Percentiles rank a stretch among this genome's conserved stretches.
Conservation (phyloP, 805 yeast species). For the Deakozyma indianensis region DNA sequence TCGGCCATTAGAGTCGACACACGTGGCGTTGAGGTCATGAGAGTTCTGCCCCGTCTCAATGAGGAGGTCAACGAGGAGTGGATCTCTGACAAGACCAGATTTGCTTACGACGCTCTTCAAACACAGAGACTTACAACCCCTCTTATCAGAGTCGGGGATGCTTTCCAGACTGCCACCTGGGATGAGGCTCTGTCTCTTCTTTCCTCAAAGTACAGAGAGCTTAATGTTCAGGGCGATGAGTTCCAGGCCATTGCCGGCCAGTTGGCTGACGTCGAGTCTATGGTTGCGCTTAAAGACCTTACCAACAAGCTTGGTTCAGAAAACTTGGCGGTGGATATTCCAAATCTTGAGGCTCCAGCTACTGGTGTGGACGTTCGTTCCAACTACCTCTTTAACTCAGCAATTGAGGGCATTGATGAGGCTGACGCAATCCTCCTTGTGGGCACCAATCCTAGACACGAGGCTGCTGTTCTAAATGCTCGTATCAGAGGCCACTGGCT, state of each 20-base stretch:
- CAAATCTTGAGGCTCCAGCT: constrained; percentile 40
- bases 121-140: constrained; percentile 79
- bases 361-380: constrained; percentile 66
- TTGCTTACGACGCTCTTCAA: constrained; percentile 73
- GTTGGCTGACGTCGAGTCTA: constrained; percentile 64
- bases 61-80: constrained; percentile 85
- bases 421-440: constrained; percentile 70
- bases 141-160: constrained; percentile 52
- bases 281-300: constrained; percentile 71
- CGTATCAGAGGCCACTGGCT: constrained; percentile 76
- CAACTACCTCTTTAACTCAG: constrained; percentile 66
- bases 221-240: constrained; percentile 52
- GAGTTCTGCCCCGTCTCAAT: constrained; percentile 72
- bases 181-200: constrained; percentile 67
- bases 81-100: constrained; percentile 80
- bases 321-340: constrained; percentile 60
- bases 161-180: constrained; percentile 69
- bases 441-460: constrained; percentile 82
- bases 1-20: constrained; percentile 75
- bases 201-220: constrained; percentile 41
- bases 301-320: constrained; percentile 68
- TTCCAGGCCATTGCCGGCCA: constrained; percentile 75
- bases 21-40: constrained; percentile 76
- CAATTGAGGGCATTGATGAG: constrained; percentile 64
- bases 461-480: constrained; percentile 77